Conservation (phyloP, 139 green algal genomes). For the Gonium pectorale region DNA sequence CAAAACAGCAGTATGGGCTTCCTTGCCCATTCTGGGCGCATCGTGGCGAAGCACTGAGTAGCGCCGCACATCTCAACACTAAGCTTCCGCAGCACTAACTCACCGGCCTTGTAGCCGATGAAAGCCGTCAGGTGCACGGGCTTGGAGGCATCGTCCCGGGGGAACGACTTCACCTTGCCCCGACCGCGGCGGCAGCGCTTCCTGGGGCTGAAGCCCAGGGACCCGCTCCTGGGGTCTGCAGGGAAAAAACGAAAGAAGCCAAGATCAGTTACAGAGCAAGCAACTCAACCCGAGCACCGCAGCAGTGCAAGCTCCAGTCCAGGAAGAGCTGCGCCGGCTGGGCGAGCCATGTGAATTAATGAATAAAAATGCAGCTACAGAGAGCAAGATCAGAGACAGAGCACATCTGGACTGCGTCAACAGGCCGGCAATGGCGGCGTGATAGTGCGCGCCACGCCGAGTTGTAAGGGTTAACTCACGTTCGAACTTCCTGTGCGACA, state of each 20-base stretch:
- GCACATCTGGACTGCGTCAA: too few relatives aligned
- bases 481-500: slow-evolving; percentile 97
- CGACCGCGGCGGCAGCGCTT: slow-evolving; percentile 95
- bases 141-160: slow-evolving; percentile 92
- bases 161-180: slow-evolving; percentile 97
- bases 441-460: too few relatives aligned
- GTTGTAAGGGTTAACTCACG: slow-evolving; percentile 72
- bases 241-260: not conserved
- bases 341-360: too few relatives aligned
- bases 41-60: too few relatives aligned
- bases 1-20: too few relatives aligned
- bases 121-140: slow-evolving; percentile 96
- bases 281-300: not conserved
- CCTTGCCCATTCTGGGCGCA: too few relatives aligned
- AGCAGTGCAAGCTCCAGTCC: not conserved
- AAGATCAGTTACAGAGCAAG: not conserved
- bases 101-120: slow-evolving; percentile 90
- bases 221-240: slow-evolving; percentile 93
- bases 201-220: slow-evolving; percentile 98
- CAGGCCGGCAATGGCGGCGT: too few relatives aligned
- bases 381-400: too few relatives aligned
- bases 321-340: too few relatives aligned
- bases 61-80: not conserved
- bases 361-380: too few relatives aligned
- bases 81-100: not conserved